Evolutionary conservation across 352 stramenopile species (phyloP), one percentile per base, ranked within the genome.

Genomic region (Blastocystis sp.): DNA sequence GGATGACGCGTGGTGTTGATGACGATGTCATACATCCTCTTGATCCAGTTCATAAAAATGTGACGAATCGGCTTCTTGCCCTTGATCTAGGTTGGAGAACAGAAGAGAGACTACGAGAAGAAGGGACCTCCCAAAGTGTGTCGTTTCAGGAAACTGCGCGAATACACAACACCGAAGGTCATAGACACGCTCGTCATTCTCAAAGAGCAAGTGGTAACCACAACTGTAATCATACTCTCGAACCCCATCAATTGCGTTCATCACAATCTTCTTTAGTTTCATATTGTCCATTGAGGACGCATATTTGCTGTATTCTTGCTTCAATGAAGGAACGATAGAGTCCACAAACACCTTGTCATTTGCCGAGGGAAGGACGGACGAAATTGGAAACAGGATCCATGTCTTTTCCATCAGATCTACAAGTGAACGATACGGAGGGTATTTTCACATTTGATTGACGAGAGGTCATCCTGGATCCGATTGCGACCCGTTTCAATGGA

Each of bases 171-270:
- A 81, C n/a, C 53, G 53, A 36, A 81, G 11, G 21, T 64, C 53
- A 34, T 42, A 36, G 27, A 24, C 27, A 36, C 56, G 21, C 0
- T 42, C 48, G 34, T 81, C 53, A 34, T 32, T 46, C 14, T 21
- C 4, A 64, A 81, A 81, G 7, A 29, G 36, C 48, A 81, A 48
- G 42, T 63, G 49, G 29, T 63, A 81, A n/a, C 69, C 69, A 29
- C 61, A 24, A 16, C 40, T 42, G 42, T 81, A 81, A 27, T 81
- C 69, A 81, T 63, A 81, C 4, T 44, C 69, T 63, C n/a, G 34
- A 46, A 44, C n/a, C 4, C 11, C 34, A 27, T 49, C 27, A 72
- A 72, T 27, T 24, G 36, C 61, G 14, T 72, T 21, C 21, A 72
- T 18, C 21, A 72, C 11, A 24, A 72, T 32, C 21, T 29, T 36